phyloP scores from a whole-genome alignment of 1,284 basidiomycete genomes.

The Ganoderma multipileum region DNA sequence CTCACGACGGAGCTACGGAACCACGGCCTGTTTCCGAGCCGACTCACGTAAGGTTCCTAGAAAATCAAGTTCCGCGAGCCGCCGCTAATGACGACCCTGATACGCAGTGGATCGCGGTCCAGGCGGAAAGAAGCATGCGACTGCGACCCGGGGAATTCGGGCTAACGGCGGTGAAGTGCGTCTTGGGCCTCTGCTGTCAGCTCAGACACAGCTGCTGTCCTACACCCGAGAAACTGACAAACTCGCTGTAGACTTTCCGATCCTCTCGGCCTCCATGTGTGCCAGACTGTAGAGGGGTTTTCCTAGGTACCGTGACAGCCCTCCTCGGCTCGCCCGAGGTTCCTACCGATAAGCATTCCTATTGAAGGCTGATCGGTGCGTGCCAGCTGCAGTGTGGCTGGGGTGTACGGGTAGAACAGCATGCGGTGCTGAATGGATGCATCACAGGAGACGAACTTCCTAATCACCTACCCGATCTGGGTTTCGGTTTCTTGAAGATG shows the following conservation, averaged over 20 bases:
- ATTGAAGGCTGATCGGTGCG: background rate
- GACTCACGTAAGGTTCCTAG: background rate
- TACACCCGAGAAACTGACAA: too few species aligned
- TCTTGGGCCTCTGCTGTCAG: background rate
- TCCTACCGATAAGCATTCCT: background rate
- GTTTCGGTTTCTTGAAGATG: background rate
- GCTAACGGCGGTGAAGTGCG: background rate
- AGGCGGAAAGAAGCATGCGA: background rate
- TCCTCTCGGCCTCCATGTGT: background rate
- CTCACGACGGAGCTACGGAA: background rate
- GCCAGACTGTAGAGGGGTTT: background rate
- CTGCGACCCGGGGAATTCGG: background rate
- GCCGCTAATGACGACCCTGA: background rate
- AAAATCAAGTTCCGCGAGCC: background rate
- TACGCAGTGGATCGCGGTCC: background rate
- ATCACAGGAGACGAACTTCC: background rate
- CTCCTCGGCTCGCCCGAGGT: background rate
- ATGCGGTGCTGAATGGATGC: background rate
- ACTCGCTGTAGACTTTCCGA: background rate
- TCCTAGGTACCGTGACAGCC: background rate
- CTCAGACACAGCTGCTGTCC: too few species aligned
- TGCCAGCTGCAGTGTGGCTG: background rate
- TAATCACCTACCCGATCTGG: background rate
- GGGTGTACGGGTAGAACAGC: background rate
- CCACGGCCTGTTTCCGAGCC: background rate